phyloP scores from a whole-genome alignment of 371 early-diverging fungal species.

The Apophysomyces elegans region DNA sequence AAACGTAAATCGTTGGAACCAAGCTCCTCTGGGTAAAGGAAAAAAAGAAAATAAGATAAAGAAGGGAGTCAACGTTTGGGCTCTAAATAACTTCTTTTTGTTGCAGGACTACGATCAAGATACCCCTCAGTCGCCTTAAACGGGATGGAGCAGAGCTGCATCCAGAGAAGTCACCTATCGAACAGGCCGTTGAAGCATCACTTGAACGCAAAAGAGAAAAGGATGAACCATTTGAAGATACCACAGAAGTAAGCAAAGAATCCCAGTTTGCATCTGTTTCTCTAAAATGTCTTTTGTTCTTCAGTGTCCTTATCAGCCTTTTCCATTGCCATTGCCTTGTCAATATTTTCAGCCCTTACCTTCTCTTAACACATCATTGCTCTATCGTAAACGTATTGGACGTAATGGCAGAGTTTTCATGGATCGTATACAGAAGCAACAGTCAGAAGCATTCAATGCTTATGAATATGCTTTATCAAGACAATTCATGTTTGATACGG shows the following conservation, averaged over 20 bases:
- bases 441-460: background rate
- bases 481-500: slow-evolving; percentile 47
- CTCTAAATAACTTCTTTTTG: background rate
- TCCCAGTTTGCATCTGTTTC: background rate
- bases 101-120: slow-evolving; percentile 34
- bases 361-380: slow-evolving; percentile 23
- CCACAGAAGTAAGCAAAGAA: slow-evolving; percentile 47
- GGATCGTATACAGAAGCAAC: slow-evolving; percentile 39
- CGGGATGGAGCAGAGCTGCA: slow-evolving; percentile 15
- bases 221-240: slow-evolving; percentile 51
- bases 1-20: slow-evolving; percentile 37
- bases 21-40: slow-evolving; percentile 33
- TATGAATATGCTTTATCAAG: background rate
- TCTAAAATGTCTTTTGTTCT: background rate
- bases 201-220: slow-evolving; percentile 45
- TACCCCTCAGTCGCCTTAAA: slow-evolving; percentile 28
- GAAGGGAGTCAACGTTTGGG: too few relatives aligned
- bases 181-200: slow-evolving; percentile 40
- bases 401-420: slow-evolving; percentile 63
- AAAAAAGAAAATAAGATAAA: background rate
- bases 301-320: slow-evolving; percentile 58
- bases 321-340: slow-evolving; percentile 42
- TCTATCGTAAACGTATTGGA: slow-evolving; percentile 60
- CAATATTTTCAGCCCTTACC: slow-evolving; percentile 38
- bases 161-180: slow-evolving; percentile 21